phyloP scores from a whole-genome alignment of 2,329 filamentous ascomycete species.

The Pseudocercospora fuligena region DNA sequence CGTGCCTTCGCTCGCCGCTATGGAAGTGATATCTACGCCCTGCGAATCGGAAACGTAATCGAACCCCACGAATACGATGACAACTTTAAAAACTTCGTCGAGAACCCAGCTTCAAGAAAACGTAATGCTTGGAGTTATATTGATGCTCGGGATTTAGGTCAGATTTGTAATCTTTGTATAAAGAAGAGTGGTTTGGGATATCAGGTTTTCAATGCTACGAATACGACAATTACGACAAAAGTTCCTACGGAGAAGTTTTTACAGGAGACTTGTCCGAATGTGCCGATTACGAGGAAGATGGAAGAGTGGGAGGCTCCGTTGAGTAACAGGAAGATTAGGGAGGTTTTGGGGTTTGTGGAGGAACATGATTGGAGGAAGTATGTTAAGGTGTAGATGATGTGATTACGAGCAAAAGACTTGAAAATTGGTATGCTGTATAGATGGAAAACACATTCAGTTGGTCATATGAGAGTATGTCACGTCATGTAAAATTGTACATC shows the following conservation, averaged over 20 bases:
- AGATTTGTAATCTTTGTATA: constrained; percentile 63
- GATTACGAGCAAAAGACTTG: not conserved
- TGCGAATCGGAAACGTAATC: constrained; percentile 64
- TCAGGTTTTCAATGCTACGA: constrained; percentile 68
- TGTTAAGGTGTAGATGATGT: not conserved
- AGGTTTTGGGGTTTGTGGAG: constrained; percentile 64
- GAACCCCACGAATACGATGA: constrained; percentile 64
- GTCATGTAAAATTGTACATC: no score
- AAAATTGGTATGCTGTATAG: not conserved
- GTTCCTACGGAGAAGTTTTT: constrained; percentile 59
- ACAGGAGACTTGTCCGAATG: constrained; percentile 54
- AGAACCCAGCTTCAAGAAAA: constrained; percentile 56
- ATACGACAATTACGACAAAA: constrained; percentile 63
- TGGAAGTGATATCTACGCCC: constrained; percentile 62
- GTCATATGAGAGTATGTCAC: no score
- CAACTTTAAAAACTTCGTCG: constrained; percentile 59
- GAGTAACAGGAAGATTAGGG: constrained; percentile 64
- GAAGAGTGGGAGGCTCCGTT: constrained; percentile 64
- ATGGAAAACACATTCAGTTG: no score
- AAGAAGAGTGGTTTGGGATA: constrained; percentile 62
- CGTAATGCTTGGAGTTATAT: constrained; percentile 68
- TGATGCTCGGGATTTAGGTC: constrained; percentile 65
- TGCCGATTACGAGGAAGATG: constrained; percentile 60
- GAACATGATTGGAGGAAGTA: constrained; percentile 63
- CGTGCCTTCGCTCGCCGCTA: constrained; percentile 63